Percentiles rank a stretch among this genome's conserved stretches.
phyloP scores from a whole-genome alignment of 768 basidiomycete genomes.

The Strobilomyces confusus region DNA sequence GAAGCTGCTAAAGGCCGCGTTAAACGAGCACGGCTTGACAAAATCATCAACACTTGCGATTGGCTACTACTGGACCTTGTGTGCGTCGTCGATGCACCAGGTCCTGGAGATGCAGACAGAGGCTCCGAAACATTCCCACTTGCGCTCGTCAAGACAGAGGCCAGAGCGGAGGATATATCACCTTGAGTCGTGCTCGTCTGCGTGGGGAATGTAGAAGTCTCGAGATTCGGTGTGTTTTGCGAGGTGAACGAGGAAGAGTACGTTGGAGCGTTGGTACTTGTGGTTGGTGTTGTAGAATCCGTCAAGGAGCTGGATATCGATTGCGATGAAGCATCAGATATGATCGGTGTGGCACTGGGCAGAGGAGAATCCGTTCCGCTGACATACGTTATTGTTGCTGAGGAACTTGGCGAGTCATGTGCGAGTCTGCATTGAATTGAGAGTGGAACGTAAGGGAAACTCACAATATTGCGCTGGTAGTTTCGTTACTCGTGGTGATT shows the following conservation, averaged over 20 bases:
- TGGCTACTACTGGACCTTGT: constrained; percentile 24
- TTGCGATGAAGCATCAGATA: constrained; percentile 1
- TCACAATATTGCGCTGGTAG: not conserved
- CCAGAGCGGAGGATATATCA: constrained; percentile 36
- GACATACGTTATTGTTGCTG: not conserved
- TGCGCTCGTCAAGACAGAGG: constrained; percentile 36
- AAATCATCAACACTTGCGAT: constrained; percentile 23
- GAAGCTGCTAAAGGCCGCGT: constrained; percentile 40
- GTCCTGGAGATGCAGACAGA: constrained; percentile 32
- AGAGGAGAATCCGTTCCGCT: not conserved
- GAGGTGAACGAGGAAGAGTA: not conserved
- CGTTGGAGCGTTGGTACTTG: not conserved
- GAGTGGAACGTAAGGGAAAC: not conserved
- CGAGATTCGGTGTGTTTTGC: not conserved
- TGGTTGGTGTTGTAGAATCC: not conserved
- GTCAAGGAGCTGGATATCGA: not conserved
- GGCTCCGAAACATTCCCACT: constrained; percentile 32
- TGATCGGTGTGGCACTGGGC: not conserved
- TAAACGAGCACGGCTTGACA: not conserved
- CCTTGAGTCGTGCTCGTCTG: constrained; percentile 38
- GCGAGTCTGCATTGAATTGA: not conserved
- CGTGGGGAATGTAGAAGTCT: constrained; percentile 12
- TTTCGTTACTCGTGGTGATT: not conserved
- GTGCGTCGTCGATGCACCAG: constrained; percentile 43
- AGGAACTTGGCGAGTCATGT: not conserved